phyloP scores from a whole-genome alignment of 2,329 filamentous ascomycete genomes.

The Diaporthe sp. region DNA sequence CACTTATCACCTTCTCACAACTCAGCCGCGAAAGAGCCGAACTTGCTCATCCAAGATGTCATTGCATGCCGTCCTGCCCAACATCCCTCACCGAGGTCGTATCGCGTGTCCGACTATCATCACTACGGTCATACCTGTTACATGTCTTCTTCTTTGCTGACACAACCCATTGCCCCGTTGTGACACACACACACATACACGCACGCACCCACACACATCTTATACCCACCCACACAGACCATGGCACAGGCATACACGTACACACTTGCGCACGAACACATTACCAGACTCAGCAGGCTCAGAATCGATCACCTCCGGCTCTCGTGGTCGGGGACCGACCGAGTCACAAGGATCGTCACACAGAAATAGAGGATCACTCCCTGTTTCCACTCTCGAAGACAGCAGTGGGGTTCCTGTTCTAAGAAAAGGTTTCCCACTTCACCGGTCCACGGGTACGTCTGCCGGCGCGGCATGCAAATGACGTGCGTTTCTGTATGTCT shows the following conservation, averaged over 20 bases:
- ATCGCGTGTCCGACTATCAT: slow-evolving; percentile 1
- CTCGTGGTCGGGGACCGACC: neutral
- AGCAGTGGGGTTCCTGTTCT: too few species aligned
- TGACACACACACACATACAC: slow-evolving; percentile 2
- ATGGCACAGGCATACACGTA: neutral
- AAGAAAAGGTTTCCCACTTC: neutral
- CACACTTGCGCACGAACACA: neutral
- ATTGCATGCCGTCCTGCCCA: slow-evolving; percentile 25
- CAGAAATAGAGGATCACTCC: too few species aligned
- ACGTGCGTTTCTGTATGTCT: neutral
- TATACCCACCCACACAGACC: too few species aligned
- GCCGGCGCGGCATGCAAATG: neutral
- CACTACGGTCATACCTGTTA: neutral
- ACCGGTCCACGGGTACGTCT: neutral
- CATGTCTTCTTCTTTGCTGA: neutral
- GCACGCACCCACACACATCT: neutral
- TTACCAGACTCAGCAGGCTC: neutral
- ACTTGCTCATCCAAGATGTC: slow-evolving; percentile 2
- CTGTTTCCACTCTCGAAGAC: too few species aligned
- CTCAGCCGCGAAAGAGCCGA: slow-evolving; percentile 8
- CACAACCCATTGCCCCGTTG: neutral
- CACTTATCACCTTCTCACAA: neutral
- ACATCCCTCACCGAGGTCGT: slow-evolving; percentile 6
- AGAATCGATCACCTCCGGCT: neutral
- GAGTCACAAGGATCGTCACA: too few species aligned